A percentile compares a stretch with the other conserved stretches of the same genome.
Evolutionary conservation across 371 early-diverging fungal species (phyloP).

Genomic region (Mortierella sp.): DNA sequence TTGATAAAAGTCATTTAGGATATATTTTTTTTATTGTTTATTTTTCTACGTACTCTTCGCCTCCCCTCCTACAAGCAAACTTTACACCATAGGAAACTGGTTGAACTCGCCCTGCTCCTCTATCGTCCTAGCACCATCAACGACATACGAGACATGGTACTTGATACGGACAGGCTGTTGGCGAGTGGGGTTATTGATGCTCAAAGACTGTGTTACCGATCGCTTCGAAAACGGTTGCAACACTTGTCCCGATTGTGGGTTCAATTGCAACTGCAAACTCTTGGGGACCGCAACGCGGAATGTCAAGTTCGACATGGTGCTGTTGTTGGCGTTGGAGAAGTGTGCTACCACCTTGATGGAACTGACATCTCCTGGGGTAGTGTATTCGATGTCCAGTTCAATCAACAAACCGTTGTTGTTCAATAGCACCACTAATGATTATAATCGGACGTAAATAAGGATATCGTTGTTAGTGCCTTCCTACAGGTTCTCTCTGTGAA

Average conservation of each 20-base stretch:
- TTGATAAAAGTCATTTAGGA: not conserved
- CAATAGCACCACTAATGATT: constrained; percentile 62
- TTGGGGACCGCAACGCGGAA: constrained; percentile 69
- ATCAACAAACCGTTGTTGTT: constrained; percentile 77
- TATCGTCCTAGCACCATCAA: constrained; percentile 77
- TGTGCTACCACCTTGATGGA: constrained; percentile 58
- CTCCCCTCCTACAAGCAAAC: not conserved
- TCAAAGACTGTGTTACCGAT: constrained; percentile 69
- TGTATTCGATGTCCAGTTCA: constrained; percentile 58
- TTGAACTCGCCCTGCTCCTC: constrained; percentile 79
- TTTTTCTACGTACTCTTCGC: not conserved
- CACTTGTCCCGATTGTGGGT: constrained; percentile 68
- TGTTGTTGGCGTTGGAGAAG: constrained; percentile 67
- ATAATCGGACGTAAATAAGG: not conserved
- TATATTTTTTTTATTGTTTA: not conserved
- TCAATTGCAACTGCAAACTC: constrained; percentile 78
- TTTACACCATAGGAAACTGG: constrained; percentile 41
- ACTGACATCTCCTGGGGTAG: constrained; percentile 19
- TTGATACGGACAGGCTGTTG: constrained; percentile 76
- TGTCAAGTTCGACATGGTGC: constrained; percentile 66
- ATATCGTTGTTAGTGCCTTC: not conserved
- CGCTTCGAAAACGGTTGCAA: constrained; percentile 72
- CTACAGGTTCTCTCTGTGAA: not conserved
- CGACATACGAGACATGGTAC: constrained; percentile 77
- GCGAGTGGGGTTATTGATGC: constrained; percentile 67